Conservation (phyloP, 1,139 yeast species). For the Hyphopichia burtonii region DNA sequence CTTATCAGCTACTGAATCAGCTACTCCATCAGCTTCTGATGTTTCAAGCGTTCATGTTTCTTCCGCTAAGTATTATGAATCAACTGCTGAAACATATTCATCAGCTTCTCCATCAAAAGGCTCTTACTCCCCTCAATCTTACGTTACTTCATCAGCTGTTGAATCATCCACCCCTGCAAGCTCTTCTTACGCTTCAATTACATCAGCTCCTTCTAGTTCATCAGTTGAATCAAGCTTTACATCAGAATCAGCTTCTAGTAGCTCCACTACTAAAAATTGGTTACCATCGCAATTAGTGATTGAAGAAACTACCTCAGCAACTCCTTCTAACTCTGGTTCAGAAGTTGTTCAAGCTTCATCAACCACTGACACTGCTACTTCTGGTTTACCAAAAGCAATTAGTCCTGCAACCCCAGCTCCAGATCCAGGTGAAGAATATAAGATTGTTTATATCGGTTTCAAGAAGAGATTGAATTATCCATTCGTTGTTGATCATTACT, state of each 20-base stretch:
- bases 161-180: neutral
- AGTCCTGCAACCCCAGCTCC: constrained; percentile 47
- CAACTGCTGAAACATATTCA: neutral
- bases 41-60: neutral
- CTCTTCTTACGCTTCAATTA: neutral
- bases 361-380: constrained; percentile 31
- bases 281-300: constrained; percentile 47
- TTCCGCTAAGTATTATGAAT: neutral
- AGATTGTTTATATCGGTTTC: constrained; percentile 68
- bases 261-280: constrained; percentile 36
- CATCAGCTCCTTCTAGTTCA: neutral
- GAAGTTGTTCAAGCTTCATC: constrained; percentile 33
- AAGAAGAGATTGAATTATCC: constrained; percentile 66
- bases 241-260: constrained; percentile 9
- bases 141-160: neutral
- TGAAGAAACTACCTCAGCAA: constrained; percentile 26
- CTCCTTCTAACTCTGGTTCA: constrained; percentile 29
- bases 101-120: neutral
- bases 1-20: neutral
- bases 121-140: neutral
- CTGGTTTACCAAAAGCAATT: constrained; percentile 69
- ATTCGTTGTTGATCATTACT: constrained; percentile 63
- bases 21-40: neutral
- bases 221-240: neutral
- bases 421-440: constrained; percentile 48